Evolutionary conservation across 306 rosid species (phyloP).

Genomic region (Quercus aquifolioides): DNA sequence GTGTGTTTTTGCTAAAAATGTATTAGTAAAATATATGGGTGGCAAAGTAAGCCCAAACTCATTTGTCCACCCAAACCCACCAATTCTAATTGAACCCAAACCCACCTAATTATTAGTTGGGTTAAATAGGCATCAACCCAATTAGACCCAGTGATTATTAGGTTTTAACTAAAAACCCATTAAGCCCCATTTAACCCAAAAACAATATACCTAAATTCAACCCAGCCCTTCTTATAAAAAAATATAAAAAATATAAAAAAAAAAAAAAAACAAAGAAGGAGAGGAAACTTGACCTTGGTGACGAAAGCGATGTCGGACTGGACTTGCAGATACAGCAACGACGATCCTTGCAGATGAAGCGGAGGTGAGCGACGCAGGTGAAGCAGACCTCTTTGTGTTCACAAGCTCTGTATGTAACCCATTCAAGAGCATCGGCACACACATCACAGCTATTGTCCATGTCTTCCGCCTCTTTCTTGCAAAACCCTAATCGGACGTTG

Average conservation of each 20-base stretch:
- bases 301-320: conserved; percentile 21
- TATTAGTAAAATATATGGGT: too few relatives aligned
- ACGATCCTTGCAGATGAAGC: conserved; percentile 28
- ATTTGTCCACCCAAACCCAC: too few relatives aligned
- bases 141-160: too few relatives aligned
- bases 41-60: fast-evolving
- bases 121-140: too few relatives aligned
- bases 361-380: conserved; percentile 31
- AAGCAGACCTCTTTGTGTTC: conserved; percentile 39
- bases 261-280: not conserved
- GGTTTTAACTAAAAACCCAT: too few relatives aligned
- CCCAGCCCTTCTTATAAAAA: too few relatives aligned
- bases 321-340: conserved; percentile 33
- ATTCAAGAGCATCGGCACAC: conserved; percentile 29
- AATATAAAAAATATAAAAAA: too few relatives aligned
- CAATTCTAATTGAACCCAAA: too few relatives aligned
- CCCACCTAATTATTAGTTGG: too few relatives aligned
- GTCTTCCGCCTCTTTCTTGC: not conserved
- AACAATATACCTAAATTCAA: too few relatives aligned
- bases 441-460: conserved; percentile 38
- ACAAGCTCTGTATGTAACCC: conserved; percentile 34
- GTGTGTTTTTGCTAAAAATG: too few relatives aligned
- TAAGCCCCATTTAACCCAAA: too few relatives aligned
- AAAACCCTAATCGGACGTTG: not conserved
- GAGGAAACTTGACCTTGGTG: conserved; percentile 20